Percentiles rank a stretch among this genome's conserved stretches.
Conservation (phyloP, 1,284 basidiomycete species). For the Grifola frondosa region DNA sequence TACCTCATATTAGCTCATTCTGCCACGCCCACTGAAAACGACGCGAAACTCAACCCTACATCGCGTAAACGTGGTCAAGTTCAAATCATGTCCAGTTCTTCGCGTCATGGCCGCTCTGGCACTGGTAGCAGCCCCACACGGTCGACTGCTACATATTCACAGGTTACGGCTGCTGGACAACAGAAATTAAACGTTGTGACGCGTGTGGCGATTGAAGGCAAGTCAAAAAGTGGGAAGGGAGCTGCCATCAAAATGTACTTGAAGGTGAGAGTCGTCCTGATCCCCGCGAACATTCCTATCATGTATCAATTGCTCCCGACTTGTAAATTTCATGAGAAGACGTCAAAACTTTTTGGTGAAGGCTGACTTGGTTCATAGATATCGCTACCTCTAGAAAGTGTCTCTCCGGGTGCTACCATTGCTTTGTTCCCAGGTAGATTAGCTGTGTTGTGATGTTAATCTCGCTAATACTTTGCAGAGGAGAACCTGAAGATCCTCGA, state of each 20-base stretch:
- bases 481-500: conserved; percentile 72
- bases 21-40: no score
- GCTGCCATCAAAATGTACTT: conserved; percentile 72
- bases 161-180: conserved; percentile 33
- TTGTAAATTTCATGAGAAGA: background rate
- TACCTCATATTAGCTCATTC: no score
- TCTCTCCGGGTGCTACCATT: conserved; percentile 63
- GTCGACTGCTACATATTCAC: conserved; percentile 36
- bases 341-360: no score
- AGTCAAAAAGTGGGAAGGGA: conserved; percentile 64
- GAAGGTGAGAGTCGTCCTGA: conserved; percentile 47
- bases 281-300: conserved; percentile 8
- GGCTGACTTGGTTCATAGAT: conserved; percentile 56
- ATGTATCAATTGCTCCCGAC: background rate
- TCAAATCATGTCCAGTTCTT: conserved; percentile 30
- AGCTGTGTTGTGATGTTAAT: background rate
- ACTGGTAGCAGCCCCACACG: conserved; percentile 42
- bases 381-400: conserved; percentile 60
- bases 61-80: no score
- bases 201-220: conserved; percentile 71
- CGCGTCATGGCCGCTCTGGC: conserved; percentile 35
- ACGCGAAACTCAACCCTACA: no score
- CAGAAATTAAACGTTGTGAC: conserved; percentile 66
- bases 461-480: conserved; percentile 44
- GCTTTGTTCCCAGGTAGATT: conserved; percentile 68